Base-by-base conservation (phyloP, 2,329 filamentous ascomycete genomes). In the Fusarium sulawesiense region DNA sequence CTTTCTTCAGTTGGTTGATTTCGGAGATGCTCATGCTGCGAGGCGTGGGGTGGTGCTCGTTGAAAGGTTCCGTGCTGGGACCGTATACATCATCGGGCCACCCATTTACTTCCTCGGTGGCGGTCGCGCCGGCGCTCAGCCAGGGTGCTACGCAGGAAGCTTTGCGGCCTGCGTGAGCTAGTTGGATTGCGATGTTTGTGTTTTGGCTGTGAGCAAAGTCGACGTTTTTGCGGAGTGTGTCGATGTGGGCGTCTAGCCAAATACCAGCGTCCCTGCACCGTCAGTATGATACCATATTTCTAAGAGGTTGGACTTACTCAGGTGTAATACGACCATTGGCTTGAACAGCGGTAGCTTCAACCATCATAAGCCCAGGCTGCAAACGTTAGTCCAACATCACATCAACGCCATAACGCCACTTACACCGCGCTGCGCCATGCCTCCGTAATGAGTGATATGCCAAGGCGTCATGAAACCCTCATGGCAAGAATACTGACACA, bases 401-500 rank as follows among this genome's bases (percentile, higher is more conserved):
- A 18, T n/a, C 12, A 32, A 37, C 3, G 18, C 9, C 12, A 41
- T 16, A 46, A 16, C n/a, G 66, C 72, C 42, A 77, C 76, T 72
- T 71, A 79, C 89, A 1, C 92, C 92, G 4, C 91, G 88, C 72
- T 89, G 86, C 27, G 90, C 83, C 69, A 94, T 93, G 21, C 91
- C 90, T 20, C 92, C 92, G 30, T 93, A 83, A 72, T 94, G 92
- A 4, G 91, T 88, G 37, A 91, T 78, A 76, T 94, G 92, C 91
- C 91, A 94, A 64, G 87, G 81, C 0, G 89, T 92, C 68, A 88
- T 85, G 76, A 92, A 90, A 12, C 92, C 82, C 41, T 83, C 78
- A 29, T 80, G 72, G 4, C 82, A 78, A 7, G 78, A 81, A 68
- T 84, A 84, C 69, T 85, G 83, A 64, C 84, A 86, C 75, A 86